Conservation (phyloP, 1,284 basidiomycete species). For the Limonomyces culmigenus region DNA sequence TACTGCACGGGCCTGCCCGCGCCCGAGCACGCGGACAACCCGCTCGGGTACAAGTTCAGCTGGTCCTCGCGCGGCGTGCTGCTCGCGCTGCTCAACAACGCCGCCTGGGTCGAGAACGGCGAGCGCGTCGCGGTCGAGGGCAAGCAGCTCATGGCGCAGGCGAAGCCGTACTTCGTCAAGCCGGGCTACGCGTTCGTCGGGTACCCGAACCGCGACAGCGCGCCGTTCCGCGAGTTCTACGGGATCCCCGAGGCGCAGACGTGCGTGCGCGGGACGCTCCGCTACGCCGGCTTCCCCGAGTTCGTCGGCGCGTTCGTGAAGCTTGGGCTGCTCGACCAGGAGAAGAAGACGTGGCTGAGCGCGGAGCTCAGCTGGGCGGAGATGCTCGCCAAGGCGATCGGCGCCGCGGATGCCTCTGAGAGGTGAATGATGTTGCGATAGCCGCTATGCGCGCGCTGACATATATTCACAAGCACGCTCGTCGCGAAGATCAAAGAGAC, state of each 20-base stretch:
- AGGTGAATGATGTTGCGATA: constrained; percentile 24
- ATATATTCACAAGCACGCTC: constrained; percentile 39
- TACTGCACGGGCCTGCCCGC: constrained; percentile 96
- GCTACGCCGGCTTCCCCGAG: constrained; percentile 98
- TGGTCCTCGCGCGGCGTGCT: constrained; percentile 97
- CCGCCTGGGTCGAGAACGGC: constrained; percentile 62
- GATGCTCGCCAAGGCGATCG: constrained; percentile 68
- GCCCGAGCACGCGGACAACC: constrained; percentile 82
- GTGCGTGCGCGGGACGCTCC: constrained; percentile 82
- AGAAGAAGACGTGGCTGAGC: constrained; percentile 64
- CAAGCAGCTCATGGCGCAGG: constrained; percentile 69
- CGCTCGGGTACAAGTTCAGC: constrained; percentile 98
- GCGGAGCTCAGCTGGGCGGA: constrained; percentile 68
- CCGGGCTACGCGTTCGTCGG: constrained; percentile 94
- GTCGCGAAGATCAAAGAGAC: constrained; percentile 56
- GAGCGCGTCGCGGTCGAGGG: constrained; percentile 50
- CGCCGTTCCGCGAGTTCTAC: constrained; percentile 78
- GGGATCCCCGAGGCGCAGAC: constrained; percentile 90
- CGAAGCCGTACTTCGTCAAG: constrained; percentile 90
- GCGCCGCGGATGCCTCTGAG: constrained; percentile 55
- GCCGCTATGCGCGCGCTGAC: neutral
- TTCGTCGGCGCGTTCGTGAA: constrained; percentile 84
- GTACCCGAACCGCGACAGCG: constrained; percentile 95
- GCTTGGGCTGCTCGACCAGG: constrained; percentile 76
- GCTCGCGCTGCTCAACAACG: constrained; percentile 86